These are phyloP conservation scores for Coniella vitis DNA, from an alignment of 2,329 filamentous ascomycete species.

Conservation along the genomic window DNA sequence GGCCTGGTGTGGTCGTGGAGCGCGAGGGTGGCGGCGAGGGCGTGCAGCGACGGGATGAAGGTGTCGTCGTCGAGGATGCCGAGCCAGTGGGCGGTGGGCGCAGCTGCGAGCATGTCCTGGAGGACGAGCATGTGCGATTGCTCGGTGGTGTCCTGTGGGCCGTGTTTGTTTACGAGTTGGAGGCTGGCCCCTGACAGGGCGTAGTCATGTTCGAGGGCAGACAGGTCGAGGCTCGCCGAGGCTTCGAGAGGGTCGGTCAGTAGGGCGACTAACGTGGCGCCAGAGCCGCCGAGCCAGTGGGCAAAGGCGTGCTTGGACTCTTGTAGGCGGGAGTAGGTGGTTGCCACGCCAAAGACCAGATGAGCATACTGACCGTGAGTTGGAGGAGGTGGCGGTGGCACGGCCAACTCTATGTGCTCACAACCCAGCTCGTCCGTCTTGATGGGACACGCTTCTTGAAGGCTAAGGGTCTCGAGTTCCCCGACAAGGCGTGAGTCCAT, in stretches of 20 bases:
- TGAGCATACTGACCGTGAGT: conserved; percentile 18
- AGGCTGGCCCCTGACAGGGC: conserved; percentile 27
- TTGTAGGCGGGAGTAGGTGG: conserved; percentile 3
- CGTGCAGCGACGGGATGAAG: conserved; percentile 46
- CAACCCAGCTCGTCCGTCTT: neutral
- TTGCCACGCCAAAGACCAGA: conserved; percentile 10
- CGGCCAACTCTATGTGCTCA: conserved; percentile 7
- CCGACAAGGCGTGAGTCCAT: neutral
- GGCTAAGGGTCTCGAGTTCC: neutral
- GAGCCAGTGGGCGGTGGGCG: conserved; percentile 40
- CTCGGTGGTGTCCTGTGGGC: conserved; percentile 31
- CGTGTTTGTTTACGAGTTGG: conserved; percentile 26
- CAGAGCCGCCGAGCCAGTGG: conserved; percentile 12
- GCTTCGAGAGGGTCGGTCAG: conserved; percentile 12
- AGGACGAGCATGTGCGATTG: conserved; percentile 48
- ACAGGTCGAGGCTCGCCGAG: neutral
- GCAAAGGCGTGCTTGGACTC: conserved; percentile 3
- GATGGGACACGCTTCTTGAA: neutral
- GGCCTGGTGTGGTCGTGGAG: conserved; percentile 40
- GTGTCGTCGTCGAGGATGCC: conserved; percentile 53
- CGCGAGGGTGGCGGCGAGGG: conserved; percentile 36
- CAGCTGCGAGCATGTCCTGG: conserved; percentile 35
- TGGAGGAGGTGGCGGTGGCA: conserved; percentile 7
- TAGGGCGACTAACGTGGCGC: conserved; percentile 6
- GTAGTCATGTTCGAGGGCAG: conserved; percentile 18